phyloP scores from a whole-genome alignment of 805 yeast genomes.

The Metschnikowia kofuensis region DNA sequence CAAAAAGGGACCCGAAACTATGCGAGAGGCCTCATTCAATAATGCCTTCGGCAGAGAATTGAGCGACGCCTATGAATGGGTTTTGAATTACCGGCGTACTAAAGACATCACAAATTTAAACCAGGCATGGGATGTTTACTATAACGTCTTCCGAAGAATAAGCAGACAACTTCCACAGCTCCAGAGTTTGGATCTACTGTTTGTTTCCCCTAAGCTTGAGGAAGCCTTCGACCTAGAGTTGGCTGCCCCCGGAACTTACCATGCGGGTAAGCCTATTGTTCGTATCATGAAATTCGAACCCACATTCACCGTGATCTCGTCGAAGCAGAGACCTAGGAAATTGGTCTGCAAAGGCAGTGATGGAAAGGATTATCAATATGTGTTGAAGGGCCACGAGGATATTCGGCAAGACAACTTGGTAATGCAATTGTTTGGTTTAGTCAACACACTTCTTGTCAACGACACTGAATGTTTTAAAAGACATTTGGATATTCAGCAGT shows the following conservation, averaged over 20 bases:
- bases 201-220: constrained; percentile 86
- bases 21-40: constrained; percentile 88
- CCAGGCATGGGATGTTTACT: constrained; percentile 98
- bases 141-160: constrained; percentile 88
- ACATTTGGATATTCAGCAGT: constrained; percentile 88
- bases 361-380: constrained; percentile 83
- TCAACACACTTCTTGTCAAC: constrained; percentile 80
- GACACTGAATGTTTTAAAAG: constrained; percentile 96
- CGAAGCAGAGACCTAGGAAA: constrained; percentile 94
- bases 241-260: constrained; percentile 93
- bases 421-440: constrained; percentile 96
- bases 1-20: constrained; percentile 84
- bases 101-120: constrained; percentile 84
- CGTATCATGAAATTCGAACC: constrained; percentile 77
- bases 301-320: constrained; percentile 79
- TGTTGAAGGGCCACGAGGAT: constrained; percentile 94
- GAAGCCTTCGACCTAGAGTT: constrained; percentile 76
- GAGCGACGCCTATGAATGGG: constrained; percentile 92
- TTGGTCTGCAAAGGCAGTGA: constrained; percentile 80
- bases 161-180: constrained; percentile 86
- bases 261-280: constrained; percentile 76
- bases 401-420: constrained; percentile 95
- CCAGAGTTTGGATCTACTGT: constrained; percentile 82
- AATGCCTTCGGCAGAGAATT: constrained; percentile 92
- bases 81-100: constrained; percentile 76